Conservation (phyloP, 495 filamentous ascomycete species). For the Melanomma pulvis-pyrius region DNA sequence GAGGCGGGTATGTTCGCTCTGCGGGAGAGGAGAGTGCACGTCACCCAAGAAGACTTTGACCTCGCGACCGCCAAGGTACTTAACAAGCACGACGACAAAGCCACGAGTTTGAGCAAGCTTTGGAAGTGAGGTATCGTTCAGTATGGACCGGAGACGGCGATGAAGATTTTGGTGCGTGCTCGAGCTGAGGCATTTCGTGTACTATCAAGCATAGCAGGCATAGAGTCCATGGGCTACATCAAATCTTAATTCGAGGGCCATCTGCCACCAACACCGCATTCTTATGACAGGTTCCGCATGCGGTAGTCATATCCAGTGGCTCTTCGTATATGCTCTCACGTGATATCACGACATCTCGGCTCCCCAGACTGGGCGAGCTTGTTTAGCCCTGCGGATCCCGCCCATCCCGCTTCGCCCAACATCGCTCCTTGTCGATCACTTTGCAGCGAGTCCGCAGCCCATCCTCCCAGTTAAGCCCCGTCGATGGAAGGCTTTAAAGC, state of each 20-base stretch:
- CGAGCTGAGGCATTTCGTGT: conserved; percentile 6
- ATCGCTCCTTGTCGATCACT: neutral
- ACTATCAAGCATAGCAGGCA: conserved; percentile 19
- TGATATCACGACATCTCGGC: neutral
- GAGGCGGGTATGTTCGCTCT: conserved; percentile 98
- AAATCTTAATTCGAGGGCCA: neutral
- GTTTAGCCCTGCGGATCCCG: neutral
- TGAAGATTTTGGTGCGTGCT: neutral
- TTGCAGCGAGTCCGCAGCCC: neutral
- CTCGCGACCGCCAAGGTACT: conserved; percentile 98
- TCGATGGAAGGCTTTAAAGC: neutral
- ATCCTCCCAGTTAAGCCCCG: neutral
- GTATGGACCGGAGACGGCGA: neutral
- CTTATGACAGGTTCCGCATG: neutral
- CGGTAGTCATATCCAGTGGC: neutral
- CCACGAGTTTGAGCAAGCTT: conserved; percentile 83
- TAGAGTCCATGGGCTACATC: neutral
- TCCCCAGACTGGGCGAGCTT: no score
- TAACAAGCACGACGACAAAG: conserved; percentile 99
- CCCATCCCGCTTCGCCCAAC: neutral
- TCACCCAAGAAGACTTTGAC: conserved; percentile 99
- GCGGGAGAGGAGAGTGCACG: conserved; percentile 91
- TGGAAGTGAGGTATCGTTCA: conserved; percentile 72
- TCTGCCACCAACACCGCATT: neutral
- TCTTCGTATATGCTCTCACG: neutral